Conservation (phyloP, 768 basidiomycete genomes). For the Hemileccinum impolitum region DNA sequence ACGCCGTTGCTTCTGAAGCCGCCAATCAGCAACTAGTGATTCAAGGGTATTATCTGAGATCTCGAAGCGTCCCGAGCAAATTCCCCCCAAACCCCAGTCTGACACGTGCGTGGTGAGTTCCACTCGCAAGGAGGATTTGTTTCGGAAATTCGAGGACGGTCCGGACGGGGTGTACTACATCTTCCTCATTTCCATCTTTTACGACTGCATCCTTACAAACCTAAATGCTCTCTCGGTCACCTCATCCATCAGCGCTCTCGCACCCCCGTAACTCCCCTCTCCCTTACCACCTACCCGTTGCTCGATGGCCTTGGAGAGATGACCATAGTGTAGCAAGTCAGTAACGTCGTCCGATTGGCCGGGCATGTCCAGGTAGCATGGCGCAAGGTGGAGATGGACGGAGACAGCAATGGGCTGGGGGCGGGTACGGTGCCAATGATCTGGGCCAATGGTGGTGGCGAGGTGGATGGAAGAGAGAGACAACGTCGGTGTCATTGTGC, state of each 20-base stretch:
- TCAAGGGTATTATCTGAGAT: too few species aligned
- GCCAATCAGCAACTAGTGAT: too few species aligned
- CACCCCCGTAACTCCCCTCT: slow-evolving; percentile 23
- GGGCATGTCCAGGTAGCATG: slow-evolving; percentile 41
- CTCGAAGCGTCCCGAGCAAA: too few species aligned
- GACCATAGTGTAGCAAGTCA: slow-evolving; percentile 64
- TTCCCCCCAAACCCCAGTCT: neutral
- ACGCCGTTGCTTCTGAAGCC: too few species aligned
- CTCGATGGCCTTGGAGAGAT: slow-evolving; percentile 50
- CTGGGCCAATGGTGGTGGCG: slow-evolving; percentile 41
- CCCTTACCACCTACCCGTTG: slow-evolving; percentile 20
- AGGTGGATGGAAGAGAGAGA: slow-evolving; percentile 43
- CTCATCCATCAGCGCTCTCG: slow-evolving; percentile 33
- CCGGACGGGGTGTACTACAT: slow-evolving; percentile 30
- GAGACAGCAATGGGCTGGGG: slow-evolving; percentile 52
- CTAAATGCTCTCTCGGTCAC: slow-evolving; percentile 38
- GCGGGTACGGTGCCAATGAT: slow-evolving; percentile 48
- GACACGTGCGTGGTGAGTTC: slow-evolving; percentile 31
- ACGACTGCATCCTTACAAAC: slow-evolving; percentile 36
- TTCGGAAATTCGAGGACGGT: slow-evolving; percentile 45
- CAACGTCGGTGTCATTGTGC: slow-evolving; percentile 33
- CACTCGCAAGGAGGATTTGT: slow-evolving; percentile 46
- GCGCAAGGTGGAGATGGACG: slow-evolving; percentile 41
- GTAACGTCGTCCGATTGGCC: slow-evolving; percentile 49
- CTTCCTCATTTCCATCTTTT: neutral